Evolutionary conservation across 768 basidiomycete species (phyloP), one percentile per base, ranked within the genome.

Genomic region (Suillus lakei): DNA sequence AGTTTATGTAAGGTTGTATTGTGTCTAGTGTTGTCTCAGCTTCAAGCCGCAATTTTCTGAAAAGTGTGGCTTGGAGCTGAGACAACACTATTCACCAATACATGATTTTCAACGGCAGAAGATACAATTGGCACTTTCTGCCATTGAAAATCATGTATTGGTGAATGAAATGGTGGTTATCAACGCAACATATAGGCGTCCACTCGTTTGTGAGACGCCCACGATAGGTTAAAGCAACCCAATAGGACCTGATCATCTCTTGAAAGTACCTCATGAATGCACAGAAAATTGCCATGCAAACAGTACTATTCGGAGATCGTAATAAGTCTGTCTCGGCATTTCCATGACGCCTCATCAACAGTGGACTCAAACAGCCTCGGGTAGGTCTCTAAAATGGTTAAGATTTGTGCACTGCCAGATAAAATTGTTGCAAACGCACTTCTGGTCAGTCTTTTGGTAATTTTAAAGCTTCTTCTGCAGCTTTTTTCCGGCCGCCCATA

Each of bases 331-430:
- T 41, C 23, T 41, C 10, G 26, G 38, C 5, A n/a, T 56, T 38
- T 23, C n/a, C 23, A 39, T 8, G 16, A 15, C 18, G 58, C 26
- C 28, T 39, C 4, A 59, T 39, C 38, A 39, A 38, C 5, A 6
- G 9, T 26, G 39, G 38, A 58, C 26, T 16, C 5, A 13, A 41
- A 59, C n/a, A 41, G 16, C 38, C 23, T 26, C 34, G 2, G 5
- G 15, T 26, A 58, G 5, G 13, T 28, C n/a, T 36, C 38, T 36
- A 0, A 91, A 86, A 76, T 93, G 93, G 81, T 93, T 90, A 80
- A 94, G 94, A 56, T 79, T 44, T 92, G 85, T 61, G 91, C 74
- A 8, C 88, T 86, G 50, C 95, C 88, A 0, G 90, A 89, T n/a
- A 71, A 73, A 2, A 82, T 79, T 26, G 75, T 76, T 7, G 82